These are phyloP conservation scores for Pythium grandisporangium DNA, from an alignment of 352 stramenopile genomes.

Conservation along the genomic window DNA sequence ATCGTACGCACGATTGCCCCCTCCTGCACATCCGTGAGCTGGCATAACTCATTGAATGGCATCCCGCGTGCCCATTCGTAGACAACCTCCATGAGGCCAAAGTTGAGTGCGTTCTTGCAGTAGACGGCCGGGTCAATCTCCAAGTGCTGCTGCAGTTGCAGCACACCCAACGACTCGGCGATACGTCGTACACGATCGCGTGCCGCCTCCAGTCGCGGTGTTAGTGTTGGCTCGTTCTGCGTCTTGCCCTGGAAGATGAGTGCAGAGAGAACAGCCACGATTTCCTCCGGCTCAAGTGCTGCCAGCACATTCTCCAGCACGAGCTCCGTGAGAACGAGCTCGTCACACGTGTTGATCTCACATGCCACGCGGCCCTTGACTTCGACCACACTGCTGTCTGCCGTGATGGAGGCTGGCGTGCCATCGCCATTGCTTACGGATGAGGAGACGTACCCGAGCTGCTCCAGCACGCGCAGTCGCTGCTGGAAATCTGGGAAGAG, in stretches of 20 bases:
- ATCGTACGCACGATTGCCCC: conserved; percentile 97
- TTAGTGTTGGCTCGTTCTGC: conserved; percentile 67
- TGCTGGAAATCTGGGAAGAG: conserved; percentile 98
- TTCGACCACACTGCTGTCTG: conserved; percentile 83
- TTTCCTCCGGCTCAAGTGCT: conserved; percentile 94
- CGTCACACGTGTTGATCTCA: conserved; percentile 98
- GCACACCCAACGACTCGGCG: conserved; percentile 64
- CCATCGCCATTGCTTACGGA: no score
- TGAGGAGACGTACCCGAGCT: conserved; percentile 93
- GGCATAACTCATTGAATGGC: conserved; percentile 94
- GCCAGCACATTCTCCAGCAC: conserved; percentile 98
- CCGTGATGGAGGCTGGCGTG: no score
- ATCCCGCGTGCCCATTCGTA: conserved; percentile 98
- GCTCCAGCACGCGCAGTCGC: conserved; percentile 87
- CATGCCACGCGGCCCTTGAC: conserved; percentile 96
- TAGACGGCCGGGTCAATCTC: conserved; percentile 91
- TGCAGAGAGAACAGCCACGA: conserved; percentile 93
- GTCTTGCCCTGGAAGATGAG: conserved; percentile 97
- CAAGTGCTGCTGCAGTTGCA: conserved; percentile 75
- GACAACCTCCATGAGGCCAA: conserved; percentile 91
- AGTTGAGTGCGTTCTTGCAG: conserved; percentile 90
- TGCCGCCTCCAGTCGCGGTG: conserved; percentile 53
- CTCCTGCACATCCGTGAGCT: conserved; percentile 96
- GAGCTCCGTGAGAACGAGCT: conserved; percentile 97
- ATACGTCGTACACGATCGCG: conserved; percentile 87